phyloP scores from a whole-genome alignment of 78 protist species.

The Diacronema lutheri region DNA sequence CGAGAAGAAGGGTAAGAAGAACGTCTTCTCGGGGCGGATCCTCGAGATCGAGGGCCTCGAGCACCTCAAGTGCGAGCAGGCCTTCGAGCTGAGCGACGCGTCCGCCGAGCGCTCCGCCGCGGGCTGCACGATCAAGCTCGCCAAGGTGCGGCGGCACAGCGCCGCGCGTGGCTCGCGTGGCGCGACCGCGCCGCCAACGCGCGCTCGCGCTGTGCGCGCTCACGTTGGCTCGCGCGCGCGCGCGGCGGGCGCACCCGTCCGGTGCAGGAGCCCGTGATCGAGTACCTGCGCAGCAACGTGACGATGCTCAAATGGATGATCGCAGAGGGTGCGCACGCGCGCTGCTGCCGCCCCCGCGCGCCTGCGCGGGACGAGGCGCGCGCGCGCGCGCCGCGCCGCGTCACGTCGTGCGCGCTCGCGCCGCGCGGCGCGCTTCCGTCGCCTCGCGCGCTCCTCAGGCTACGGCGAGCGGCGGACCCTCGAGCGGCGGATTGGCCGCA shows the following conservation, averaged over 20 bases:
- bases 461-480: slow-evolving; percentile 30
- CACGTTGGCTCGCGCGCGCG: neutral
- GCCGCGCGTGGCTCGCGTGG: too few relatives aligned
- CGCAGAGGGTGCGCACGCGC: neutral
- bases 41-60: slow-evolving; percentile 55
- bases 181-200: too few relatives aligned
- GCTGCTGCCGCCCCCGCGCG: too few relatives aligned
- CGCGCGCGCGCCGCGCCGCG: too few relatives aligned
- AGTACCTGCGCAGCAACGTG: slow-evolving; percentile 52
- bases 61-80: slow-evolving; percentile 54
- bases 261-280: slow-evolving; percentile 41
- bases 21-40: slow-evolving; percentile 47
- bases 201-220: too few relatives aligned
- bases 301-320: slow-evolving; percentile 64
- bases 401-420: too few relatives aligned
- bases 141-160: neutral
- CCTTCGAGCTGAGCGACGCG: slow-evolving; percentile 61
- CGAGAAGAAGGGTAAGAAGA: slow-evolving; percentile 36
- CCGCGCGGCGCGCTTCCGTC: too few relatives aligned
- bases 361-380: too few relatives aligned
- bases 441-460: neutral
- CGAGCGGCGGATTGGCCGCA: slow-evolving; percentile 37
- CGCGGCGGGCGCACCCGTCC: neutral
- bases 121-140: slow-evolving; percentile 60
- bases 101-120: slow-evolving; percentile 57